Percentiles rank a stretch among this genome's conserved stretches.
Evolutionary conservation across 345 rosid genomes (phyloP).

Genomic region (Trapa bicornis): DNA sequence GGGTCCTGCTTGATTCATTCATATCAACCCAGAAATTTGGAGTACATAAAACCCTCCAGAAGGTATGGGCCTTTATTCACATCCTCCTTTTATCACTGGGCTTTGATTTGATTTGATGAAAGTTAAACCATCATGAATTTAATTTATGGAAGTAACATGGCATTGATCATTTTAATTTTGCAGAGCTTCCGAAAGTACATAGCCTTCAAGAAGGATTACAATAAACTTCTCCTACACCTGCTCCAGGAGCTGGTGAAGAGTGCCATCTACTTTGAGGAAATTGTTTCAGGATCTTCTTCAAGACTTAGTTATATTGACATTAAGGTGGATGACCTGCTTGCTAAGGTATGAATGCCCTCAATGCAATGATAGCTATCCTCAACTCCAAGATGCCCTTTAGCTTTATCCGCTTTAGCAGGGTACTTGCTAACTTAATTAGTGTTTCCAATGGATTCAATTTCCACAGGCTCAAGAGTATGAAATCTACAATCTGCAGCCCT

Average conservation of each 20-base stretch:
- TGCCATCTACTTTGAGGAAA: slow-evolving; percentile 75
- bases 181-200: slow-evolving; percentile 93
- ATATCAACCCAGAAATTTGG: slow-evolving; percentile 95
- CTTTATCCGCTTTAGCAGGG: no score
- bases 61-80: slow-evolving; percentile 31
- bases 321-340: slow-evolving; percentile 59
- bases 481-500: slow-evolving; percentile 59
- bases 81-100: not conserved
- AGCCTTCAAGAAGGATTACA: slow-evolving; percentile 81
- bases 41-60: slow-evolving; percentile 79
- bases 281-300: slow-evolving; percentile 57
- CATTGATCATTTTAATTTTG: slow-evolving; percentile 4
- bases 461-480: slow-evolving; percentile 80
- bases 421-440: no score
- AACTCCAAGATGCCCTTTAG: not conserved
- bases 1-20: slow-evolving; percentile 82
- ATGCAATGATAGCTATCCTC: not conserved
- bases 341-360: slow-evolving; percentile 35
- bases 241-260: slow-evolving; percentile 73
- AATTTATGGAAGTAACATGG: not conserved
- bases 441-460: not conserved
- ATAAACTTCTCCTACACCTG: slow-evolving; percentile 65
- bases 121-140: not conserved
- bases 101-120: not conserved
- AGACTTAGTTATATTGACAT: slow-evolving; percentile 48